Conservation (phyloP, 805 yeast genomes). For the Saccharomycopsis javanensis region DNA sequence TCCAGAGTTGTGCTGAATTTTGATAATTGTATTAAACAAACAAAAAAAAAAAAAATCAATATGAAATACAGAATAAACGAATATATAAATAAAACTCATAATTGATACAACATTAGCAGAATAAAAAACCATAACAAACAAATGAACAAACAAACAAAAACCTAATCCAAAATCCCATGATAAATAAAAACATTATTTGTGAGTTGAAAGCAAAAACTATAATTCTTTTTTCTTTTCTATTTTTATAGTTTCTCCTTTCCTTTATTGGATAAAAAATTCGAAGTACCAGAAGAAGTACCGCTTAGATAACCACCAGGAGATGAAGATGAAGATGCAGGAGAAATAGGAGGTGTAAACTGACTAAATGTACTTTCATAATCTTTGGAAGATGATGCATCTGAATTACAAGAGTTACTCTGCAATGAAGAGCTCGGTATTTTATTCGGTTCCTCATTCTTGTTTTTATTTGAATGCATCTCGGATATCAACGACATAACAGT, state of each 20-base stretch:
- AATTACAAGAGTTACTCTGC: neutral
- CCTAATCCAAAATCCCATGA: too few relatives aligned
- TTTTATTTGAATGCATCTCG: conserved; percentile 20
- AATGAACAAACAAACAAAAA: too few relatives aligned
- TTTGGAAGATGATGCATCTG: neutral
- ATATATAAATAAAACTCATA: too few relatives aligned
- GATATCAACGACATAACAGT: conserved; percentile 21
- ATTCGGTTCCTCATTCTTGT: neutral
- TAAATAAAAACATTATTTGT: too few relatives aligned
- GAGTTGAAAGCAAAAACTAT: neutral
- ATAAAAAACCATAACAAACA: too few relatives aligned
- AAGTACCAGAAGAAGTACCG: neutral
- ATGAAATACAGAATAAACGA: too few relatives aligned
- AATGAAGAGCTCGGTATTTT: neutral
- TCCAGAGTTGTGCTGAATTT: too few relatives aligned
- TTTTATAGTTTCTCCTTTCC: neutral
- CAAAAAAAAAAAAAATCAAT: too few relatives aligned
- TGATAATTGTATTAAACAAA: too few relatives aligned
- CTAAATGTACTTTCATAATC: neutral
- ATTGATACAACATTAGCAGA: too few relatives aligned
- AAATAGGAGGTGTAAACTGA: neutral
- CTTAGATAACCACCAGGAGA: neutral
- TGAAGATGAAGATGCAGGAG: neutral
- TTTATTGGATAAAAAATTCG: neutral
- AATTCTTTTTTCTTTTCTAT: neutral